Evolutionary conservation across 495 filamentous ascomycete species (phyloP).

Genomic region (Penicillium ochrochloron): DNA sequence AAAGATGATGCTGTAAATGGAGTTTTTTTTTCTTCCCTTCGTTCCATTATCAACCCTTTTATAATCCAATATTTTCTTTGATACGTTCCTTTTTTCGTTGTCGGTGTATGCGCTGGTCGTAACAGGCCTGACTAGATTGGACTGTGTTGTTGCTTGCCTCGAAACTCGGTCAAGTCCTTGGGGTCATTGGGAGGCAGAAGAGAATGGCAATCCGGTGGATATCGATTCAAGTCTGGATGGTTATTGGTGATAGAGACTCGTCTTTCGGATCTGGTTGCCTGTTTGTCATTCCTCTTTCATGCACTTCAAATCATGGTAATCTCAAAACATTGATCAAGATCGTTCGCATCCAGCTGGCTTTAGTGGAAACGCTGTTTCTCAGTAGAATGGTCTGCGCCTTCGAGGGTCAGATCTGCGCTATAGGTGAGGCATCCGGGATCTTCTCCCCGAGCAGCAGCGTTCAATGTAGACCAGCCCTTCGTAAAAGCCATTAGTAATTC

Average conservation of each 20-base stretch:
- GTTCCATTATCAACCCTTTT: not conserved
- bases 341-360: not conserved
- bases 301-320: not conserved
- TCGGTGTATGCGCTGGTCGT: not conserved
- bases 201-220: not conserved
- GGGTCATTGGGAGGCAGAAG: not conserved
- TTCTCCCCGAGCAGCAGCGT: not conserved
- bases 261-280: not conserved
- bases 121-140: not conserved
- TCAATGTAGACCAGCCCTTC: not conserved
- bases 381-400: not conserved
- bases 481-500: not conserved
- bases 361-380: not conserved
- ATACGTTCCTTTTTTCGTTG: not conserved
- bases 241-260: not conserved
- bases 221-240: not conserved
- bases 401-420: not conserved
- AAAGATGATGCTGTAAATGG: conserved; percentile 6
- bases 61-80: not conserved
- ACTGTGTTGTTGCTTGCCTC: not conserved
- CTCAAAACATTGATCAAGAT: not conserved
- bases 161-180: not conserved
- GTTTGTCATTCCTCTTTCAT: not conserved
- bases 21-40: not conserved
- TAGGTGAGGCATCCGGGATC: not conserved